phyloP scores from a whole-genome alignment of 2,329 filamentous ascomycete genomes.

The Penicillium verrucosum region DNA sequence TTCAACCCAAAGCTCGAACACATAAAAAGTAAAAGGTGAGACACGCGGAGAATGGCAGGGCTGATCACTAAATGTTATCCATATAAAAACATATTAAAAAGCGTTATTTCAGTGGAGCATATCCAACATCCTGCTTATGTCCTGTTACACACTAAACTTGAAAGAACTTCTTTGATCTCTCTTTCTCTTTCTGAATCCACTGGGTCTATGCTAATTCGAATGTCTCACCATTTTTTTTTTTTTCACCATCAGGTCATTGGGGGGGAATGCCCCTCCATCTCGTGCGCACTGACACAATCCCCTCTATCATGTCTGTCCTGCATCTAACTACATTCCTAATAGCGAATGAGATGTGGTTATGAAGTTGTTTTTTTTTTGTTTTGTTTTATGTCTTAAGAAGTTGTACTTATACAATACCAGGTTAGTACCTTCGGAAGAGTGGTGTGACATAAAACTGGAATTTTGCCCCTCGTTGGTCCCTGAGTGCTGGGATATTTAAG shows the following conservation, averaged over 20 bases:
- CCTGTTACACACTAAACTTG: not conserved
- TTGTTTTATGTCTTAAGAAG: not conserved
- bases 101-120: not conserved
- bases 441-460: constrained; percentile 1
- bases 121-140: not conserved
- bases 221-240: not conserved
- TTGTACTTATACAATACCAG: not conserved
- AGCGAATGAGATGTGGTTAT: not conserved
- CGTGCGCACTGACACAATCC: constrained; percentile 2
- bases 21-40: not conserved
- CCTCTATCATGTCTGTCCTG: constrained; percentile 13
- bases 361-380: not conserved
- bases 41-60: not conserved
- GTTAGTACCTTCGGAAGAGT: not conserved
- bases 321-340: not conserved
- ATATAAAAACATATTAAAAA: not conserved
- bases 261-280: constrained; percentile 1
- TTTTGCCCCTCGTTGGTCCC: constrained; percentile 8
- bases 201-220: not conserved
- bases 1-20: not conserved
- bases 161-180: not conserved
- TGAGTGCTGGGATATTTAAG: not conserved
- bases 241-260: not conserved
- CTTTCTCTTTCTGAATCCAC: not conserved
- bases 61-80: not conserved